Conservation (phyloP, 306 rosid species). For the Dryas drummondii region DNA sequence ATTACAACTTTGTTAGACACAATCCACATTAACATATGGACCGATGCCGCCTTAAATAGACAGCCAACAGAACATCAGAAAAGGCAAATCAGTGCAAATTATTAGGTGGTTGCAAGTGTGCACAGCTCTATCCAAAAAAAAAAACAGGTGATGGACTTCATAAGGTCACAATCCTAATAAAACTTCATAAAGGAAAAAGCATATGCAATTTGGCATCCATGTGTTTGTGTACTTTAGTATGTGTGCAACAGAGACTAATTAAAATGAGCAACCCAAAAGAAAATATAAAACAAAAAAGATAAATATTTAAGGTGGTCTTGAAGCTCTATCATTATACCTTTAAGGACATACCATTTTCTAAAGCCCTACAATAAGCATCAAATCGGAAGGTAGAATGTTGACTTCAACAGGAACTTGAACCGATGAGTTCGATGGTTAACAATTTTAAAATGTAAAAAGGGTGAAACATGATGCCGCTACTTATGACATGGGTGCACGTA, state of each 20-base stretch:
- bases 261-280: neutral
- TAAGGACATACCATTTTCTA: neutral
- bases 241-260: neutral
- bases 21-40: neutral
- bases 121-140: neutral
- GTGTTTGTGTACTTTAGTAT: neutral
- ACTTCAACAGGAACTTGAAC: conserved; percentile 4
- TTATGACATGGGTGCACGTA: no score
- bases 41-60: neutral
- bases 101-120: neutral
- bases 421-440: neutral
- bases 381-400: neutral
- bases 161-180: neutral
- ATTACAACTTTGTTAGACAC: neutral
- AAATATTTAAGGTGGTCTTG: neutral
- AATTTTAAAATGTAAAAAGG: neutral
- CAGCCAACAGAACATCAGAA: neutral
- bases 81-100: neutral
- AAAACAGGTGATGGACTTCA: neutral
- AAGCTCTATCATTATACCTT: neutral
- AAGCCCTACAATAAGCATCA: conserved; percentile 1
- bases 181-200: neutral
- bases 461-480: neutral
- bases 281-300: neutral
- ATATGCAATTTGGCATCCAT: neutral